Evolutionary conservation across 2,329 filamentous ascomycete genomes (phyloP), one percentile per base, ranked within the genome.

Genomic region (Emergomyces orientalis): DNA sequence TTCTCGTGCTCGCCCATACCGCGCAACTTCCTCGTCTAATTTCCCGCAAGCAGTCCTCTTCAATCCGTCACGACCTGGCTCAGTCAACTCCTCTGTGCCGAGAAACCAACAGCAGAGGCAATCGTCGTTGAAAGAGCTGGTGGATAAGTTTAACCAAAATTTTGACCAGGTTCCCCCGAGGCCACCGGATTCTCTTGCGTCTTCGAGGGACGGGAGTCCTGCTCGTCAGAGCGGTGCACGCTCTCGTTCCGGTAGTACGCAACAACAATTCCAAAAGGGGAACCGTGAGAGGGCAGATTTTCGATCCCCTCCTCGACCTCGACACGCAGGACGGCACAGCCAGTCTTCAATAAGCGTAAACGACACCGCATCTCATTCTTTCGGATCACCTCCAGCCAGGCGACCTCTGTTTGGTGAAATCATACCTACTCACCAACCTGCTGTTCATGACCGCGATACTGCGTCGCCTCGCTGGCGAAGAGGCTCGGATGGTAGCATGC

Each of bases 81-180:
- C 58, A 30, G n/a, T 60, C 43, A 51, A 27, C 14, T n/a, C 56
- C 7, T 32, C 56, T 19, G 62, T 45, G 32, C 67, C 62, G 30
- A 61, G 68, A 34, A 63, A 65, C 30, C 63, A 64, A 37, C 71
- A 72, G 69, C 76, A 67, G 66, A 75, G 77, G 67, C 82, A 88
- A 67, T 81, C 86, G n/a, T 92, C 88, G 64, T 88, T 94, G 68
- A 90, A 88, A 76, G 89, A 94, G 71, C 80, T 94, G 65, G 86
- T 89, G 70, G 90, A 87, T 74, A 86, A 84, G 62, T 94, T 93
- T 76, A 89, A 93, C 74, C 85, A 87, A 71, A 85, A 81, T 67
- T 78, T 70, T 41, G 78, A 80, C 65, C 74, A 78, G 64, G 69
- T 77, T 58, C 76, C 74, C 30, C 79, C 78, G 4, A 63, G 78